Evolutionary conservation across 441 rosid genomes (phyloP), one percentile per base, ranked within the genome.

Genomic region (Euphorbia schlechtendalii): DNA sequence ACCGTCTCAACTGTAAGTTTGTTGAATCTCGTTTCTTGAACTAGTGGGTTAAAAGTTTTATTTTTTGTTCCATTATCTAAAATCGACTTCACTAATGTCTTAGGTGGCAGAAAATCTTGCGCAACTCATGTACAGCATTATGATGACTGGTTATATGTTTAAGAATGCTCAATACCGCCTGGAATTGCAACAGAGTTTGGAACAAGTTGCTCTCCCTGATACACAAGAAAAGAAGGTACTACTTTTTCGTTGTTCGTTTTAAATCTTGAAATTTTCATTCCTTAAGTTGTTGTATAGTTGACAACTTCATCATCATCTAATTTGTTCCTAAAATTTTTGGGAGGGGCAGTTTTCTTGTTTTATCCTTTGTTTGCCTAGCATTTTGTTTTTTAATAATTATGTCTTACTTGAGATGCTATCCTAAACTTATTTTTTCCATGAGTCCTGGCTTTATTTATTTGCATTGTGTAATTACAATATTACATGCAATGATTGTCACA

Each of bases 81-180:
- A 59, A 41, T 70, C 45, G 49, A 45, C 38, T 49, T 52, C 52
- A 25, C 21, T 4, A 66, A 71, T 69, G 62, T 69, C 77, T 67
- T 81, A 91, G 98, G 98, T 94, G 60, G 99, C 97, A 66, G 99
- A 94, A 72, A 89, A 90, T 77, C 97, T 94, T 71, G 96, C 99
- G 7, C 96, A 94, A 80, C 85, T 94, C 55, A 91, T 94, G 99
- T 89, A 88, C 74, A 87, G 99, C 17, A 87, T 94, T 38, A 73
- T 94, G 89, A 90, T 94, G 96, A 94, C 98, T 63, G 99, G 99
- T 56, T 94, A 94, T 76, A 90, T 94, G 97, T 94, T 94, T 69
- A 82, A 83, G 83, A 94, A 91, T 68, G 97, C 88, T 48, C 96
- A 94, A 18, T 87, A 80, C 70, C 89, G 97, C 65, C 57, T 94